A percentile compares a stretch with the other conserved stretches of the same genome.
Evolutionary conservation across 305 asterid species (phyloP).

Genomic region (Plantago rigida): DNA sequence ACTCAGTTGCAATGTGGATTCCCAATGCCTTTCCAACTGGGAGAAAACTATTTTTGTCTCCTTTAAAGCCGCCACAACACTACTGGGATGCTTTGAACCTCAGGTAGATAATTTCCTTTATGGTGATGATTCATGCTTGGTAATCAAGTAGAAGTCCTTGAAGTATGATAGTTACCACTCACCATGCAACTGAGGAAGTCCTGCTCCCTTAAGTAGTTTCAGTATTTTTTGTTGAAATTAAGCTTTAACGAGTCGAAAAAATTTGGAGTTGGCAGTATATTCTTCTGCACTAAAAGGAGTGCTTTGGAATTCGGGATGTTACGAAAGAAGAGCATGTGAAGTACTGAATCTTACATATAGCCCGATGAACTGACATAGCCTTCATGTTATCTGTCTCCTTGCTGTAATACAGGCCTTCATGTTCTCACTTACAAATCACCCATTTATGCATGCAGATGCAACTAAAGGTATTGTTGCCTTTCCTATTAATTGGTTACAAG

Average conservation of each 20-base stretch:
- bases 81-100: conserved; percentile 46
- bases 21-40: conserved; percentile 43
- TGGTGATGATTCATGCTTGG: neutral
- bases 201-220: too few relatives aligned
- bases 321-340: too few relatives aligned
- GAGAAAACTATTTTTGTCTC: conserved; percentile 40
- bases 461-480: conserved; percentile 51
- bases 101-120: conserved; percentile 41
- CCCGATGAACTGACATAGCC: too few relatives aligned
- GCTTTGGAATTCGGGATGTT: too few relatives aligned
- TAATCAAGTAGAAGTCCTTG: neutral
- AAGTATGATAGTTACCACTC: neutral
- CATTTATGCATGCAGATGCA: conserved; percentile 55
- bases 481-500: conserved; percentile 72
- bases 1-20: conserved; percentile 40
- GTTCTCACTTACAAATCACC: conserved; percentile 15
- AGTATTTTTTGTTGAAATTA: too few relatives aligned
- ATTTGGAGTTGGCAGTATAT: too few relatives aligned
- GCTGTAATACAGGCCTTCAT: neutral
- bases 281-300: too few relatives aligned
- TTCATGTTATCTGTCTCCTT: neutral
- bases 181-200: too few relatives aligned
- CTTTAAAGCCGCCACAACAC: conserved; percentile 45
- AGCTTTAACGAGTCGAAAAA: too few relatives aligned
- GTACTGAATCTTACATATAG: too few relatives aligned